A percentile compares a stretch with the other conserved stretches of the same genome.
Conservation (phyloP, 768 basidiomycete genomes). For the Russula earlei region DNA sequence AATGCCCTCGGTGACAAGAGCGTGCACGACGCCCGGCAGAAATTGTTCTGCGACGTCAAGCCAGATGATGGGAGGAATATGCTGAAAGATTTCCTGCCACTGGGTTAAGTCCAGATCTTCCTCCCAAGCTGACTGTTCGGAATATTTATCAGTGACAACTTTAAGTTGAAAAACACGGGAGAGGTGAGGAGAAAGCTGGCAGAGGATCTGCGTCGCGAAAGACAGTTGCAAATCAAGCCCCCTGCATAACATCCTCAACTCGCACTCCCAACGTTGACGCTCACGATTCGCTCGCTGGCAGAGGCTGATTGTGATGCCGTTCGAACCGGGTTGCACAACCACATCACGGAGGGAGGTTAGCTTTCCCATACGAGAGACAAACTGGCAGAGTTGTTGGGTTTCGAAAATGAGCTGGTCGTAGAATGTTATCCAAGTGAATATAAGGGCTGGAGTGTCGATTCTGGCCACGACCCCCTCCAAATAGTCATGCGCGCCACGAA, state of each 20-base stretch:
- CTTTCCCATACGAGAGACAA: background rate
- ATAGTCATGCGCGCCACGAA: slow-evolving; percentile 1
- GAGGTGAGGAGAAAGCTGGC: background rate
- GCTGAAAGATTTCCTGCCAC: background rate
- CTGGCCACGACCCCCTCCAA: background rate
- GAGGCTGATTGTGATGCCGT: background rate
- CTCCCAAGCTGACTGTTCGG: too few species aligned
- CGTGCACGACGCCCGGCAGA: background rate
- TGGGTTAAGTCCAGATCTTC: background rate
- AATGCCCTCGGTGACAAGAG: background rate
- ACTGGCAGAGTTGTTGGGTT: background rate
- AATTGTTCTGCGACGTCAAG: background rate
- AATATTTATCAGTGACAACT: background rate
- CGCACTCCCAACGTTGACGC: too few species aligned
- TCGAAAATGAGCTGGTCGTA: background rate
- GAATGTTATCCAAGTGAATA: background rate
- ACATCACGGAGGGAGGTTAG: background rate
- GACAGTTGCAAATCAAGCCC: background rate
- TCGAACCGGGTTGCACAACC: background rate
- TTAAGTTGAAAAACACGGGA: background rate
- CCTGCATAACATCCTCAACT: too few species aligned
- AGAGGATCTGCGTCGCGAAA: background rate
- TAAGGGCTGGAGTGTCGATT: background rate
- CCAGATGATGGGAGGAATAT: background rate
- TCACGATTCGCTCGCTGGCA: too few species aligned